phyloP scores from a whole-genome alignment of 2,329 filamentous ascomycete genomes.

The Cytospora mali region DNA sequence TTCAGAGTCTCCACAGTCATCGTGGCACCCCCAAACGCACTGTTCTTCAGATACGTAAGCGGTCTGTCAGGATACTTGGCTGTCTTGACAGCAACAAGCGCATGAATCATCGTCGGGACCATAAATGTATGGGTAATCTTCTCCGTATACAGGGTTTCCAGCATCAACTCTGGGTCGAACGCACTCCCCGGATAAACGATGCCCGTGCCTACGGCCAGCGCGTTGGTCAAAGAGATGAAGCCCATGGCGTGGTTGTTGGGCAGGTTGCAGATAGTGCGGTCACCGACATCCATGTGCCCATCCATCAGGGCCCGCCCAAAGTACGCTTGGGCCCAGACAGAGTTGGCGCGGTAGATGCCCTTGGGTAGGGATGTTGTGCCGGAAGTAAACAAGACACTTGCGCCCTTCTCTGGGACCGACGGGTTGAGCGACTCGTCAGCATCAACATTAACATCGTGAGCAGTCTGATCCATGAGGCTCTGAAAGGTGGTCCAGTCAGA shows the following conservation, averaged over 20 bases:
- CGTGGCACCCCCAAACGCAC: conserved; percentile 1
- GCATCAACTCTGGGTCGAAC: conserved; percentile 9
- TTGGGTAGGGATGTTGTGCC: conserved; percentile 20
- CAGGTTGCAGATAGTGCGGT: conserved; percentile 1
- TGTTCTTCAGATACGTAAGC: conserved; percentile 9
- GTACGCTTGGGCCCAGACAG: neutral
- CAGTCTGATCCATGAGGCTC: conserved; percentile 4
- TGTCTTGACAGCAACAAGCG: conserved; percentile 6
- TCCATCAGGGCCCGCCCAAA: neutral
- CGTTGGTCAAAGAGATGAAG: conserved; percentile 1
- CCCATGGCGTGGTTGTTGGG: conserved; percentile 24
- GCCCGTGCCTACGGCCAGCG: neutral
- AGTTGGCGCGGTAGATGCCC: conserved; percentile 4
- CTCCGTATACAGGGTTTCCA: conserved; percentile 17
- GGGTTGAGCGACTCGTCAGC: neutral
- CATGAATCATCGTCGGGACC: conserved; percentile 20
- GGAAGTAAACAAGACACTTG: conserved; percentile 12
- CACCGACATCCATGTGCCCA: neutral
- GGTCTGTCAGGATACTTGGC: conserved; percentile 7
- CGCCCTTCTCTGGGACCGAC: neutral
- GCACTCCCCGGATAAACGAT: neutral
- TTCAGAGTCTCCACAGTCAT: neutral
- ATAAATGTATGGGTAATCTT: neutral
- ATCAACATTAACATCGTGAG: neutral
- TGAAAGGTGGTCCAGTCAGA: conserved; percentile 14